Percentiles rank a stretch among this genome's conserved stretches.
These are phyloP conservation scores for Entrophospora sp. DNA, from an alignment of 192 early-diverging fungal species.

Conservation along the genomic window DNA sequence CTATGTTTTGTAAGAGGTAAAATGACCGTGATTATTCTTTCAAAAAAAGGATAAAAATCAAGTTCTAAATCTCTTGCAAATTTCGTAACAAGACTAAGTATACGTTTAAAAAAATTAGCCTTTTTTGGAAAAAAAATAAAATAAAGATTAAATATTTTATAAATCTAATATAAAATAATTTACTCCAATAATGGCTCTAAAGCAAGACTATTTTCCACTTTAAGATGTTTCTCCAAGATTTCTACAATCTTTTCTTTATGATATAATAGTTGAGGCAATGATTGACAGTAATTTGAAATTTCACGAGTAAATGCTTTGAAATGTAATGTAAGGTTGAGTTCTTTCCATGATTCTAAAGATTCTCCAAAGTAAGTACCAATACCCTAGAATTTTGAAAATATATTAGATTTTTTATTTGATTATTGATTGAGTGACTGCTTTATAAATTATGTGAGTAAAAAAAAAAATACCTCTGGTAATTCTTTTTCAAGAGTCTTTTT, in stretches of 20 bases:
- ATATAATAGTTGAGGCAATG: constrained; percentile 81
- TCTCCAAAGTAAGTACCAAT: constrained; percentile 80
- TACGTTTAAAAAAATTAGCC: constrained; percentile 9
- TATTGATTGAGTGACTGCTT: too few species aligned
- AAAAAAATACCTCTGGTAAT: constrained; percentile 35
- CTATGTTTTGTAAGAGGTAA: constrained; percentile 54
- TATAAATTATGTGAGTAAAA: too few species aligned
- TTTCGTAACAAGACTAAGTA: constrained; percentile 58
- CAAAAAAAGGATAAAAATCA: constrained; percentile 77
- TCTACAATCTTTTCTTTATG: constrained; percentile 75
- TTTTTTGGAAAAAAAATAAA: too few species aligned
- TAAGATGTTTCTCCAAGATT: constrained; percentile 55
- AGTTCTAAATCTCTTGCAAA: constrained; percentile 88
- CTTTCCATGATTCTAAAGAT: constrained; percentile 70
- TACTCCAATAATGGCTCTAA: constrained; percentile 79
- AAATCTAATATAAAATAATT: constrained; percentile 15
- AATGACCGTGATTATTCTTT: constrained; percentile 54
- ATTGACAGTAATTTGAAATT: constrained; percentile 53
- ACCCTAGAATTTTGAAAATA: constrained; percentile 22
- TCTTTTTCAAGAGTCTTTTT: constrained; percentile 42
- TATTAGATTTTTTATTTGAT: neutral
- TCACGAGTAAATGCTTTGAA: constrained; percentile 67
- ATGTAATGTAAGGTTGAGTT: constrained; percentile 82
- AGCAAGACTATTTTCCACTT: constrained; percentile 53
- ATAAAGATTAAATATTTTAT: too few species aligned